Base-by-base conservation (phyloP, 441 rosid genomes). In the Erysimum cheiri region DNA sequence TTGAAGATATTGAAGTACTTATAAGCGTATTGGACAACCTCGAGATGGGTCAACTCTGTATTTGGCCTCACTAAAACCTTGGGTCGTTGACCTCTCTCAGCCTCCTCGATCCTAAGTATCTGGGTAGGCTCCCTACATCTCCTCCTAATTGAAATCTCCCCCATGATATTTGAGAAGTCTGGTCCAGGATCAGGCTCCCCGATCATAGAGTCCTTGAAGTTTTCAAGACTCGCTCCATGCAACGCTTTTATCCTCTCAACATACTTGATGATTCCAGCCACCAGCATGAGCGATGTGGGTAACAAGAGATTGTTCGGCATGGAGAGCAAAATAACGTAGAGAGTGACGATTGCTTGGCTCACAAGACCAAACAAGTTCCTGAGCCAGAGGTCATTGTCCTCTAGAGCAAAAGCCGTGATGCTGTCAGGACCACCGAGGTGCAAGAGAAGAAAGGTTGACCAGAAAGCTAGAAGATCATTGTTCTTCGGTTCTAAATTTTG, bases 281-380 rank as follows among this genome's bases (percentile, higher is more conserved):
- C 11, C 3, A 44, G 49, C 49, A 44, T 44, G 49, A 44, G 49
- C 49, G 49, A 15, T 44, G 49, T 44, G 22, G 49, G 49, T 15
- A 3, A 9, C 24, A 44, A 44, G 7, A 44, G 24, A 15, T 14
- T 15, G 49, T 44, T 44, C 2, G 49, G 49, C 6, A 44, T 14
- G 0, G 49, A 44, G 49, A 44, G 49, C 4, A 44, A 8, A 3
- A 44, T 15, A 24, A 44, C 49, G 4, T 44, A 44, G 4, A 44
- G 0, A 44, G 49, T 44, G 22, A 44, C 4, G 2, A 15, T 3
- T 14, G 11, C 49, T 15, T 44, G 49, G 22, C 49, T 15, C 1
- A 44, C 49, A 44, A 44, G 49, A 14, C 3, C 49, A 11, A 44
- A 44, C 22, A 44, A 44, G 49, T 2, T 44, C 49, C 49, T 44